These are phyloP conservation scores for Peribolospora baueri DNA, from an alignment of 768 basidiomycete genomes.

Conservation along the genomic window DNA sequence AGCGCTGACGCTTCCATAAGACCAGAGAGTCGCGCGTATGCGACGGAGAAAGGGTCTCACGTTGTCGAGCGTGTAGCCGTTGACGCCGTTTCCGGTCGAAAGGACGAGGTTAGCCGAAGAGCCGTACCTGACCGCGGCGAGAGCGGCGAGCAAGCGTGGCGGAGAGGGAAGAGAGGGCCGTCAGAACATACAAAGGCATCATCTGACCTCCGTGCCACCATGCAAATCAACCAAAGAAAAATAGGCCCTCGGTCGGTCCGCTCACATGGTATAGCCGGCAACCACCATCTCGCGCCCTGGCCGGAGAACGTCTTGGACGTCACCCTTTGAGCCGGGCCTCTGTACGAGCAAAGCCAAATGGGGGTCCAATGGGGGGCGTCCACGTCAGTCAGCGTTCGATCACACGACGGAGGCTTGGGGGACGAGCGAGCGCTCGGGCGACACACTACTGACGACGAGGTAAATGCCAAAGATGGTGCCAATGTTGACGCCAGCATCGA, in stretches of 20 bases:
- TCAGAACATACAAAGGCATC: no score
- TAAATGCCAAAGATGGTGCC: slow-evolving; percentile 96
- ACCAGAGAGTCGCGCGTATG: no score
- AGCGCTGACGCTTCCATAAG: not conserved
- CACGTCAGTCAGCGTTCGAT: not conserved
- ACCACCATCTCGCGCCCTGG: slow-evolving; percentile 95
- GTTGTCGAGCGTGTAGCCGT: slow-evolving; percentile 92
- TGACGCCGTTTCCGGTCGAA: slow-evolving; percentile 81
- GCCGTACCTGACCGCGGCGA: slow-evolving; percentile 36
- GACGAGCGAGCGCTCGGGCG: not conserved
- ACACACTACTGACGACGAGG: slow-evolving; percentile 38
- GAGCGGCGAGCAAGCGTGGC: no score
- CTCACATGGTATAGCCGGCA: slow-evolving; percentile 86
- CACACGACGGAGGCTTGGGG: not conserved
- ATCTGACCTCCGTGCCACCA: not conserved
- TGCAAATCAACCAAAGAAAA: slow-evolving; percentile 12
- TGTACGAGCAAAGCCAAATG: slow-evolving; percentile 16
- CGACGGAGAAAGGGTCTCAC: slow-evolving; percentile 9
- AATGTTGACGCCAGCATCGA: slow-evolving; percentile 95
- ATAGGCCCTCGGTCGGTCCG: not conserved
- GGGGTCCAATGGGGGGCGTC: no score
- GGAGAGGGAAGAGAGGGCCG: no score
- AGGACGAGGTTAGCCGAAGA: slow-evolving; percentile 92
- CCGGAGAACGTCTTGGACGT: slow-evolving; percentile 62
- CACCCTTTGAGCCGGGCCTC: slow-evolving; percentile 53